These are phyloP conservation scores for Paramyrothecium sp. DNA, from an alignment of 2,329 filamentous ascomycete species.

Conservation along the genomic window DNA sequence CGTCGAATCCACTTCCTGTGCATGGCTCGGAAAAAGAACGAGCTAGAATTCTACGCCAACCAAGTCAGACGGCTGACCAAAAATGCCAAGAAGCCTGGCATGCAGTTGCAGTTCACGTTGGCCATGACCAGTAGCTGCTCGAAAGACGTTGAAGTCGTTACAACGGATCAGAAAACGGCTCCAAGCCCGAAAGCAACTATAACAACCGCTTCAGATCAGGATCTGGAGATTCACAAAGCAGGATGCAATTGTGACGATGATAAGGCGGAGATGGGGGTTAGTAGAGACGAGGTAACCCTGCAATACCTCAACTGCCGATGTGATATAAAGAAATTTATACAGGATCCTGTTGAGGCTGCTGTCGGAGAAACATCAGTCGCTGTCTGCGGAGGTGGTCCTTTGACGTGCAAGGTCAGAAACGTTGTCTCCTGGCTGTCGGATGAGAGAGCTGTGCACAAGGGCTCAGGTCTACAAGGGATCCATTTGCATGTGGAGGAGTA, in stretches of 20 bases:
- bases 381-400: slow-evolving; percentile 56
- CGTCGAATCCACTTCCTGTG: slow-evolving; percentile 53
- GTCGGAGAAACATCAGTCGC: slow-evolving; percentile 61
- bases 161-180: no score
- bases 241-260: not conserved
- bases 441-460: slow-evolving; percentile 63
- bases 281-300: slow-evolving; percentile 31
- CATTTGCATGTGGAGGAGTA: slow-evolving; percentile 61
- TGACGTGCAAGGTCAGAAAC: slow-evolving; percentile 54
- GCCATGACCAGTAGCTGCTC: not conserved
- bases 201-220: not conserved
- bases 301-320: slow-evolving; percentile 43
- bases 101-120: not conserved
- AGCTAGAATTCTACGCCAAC: slow-evolving; percentile 54
- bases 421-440: slow-evolving; percentile 55
- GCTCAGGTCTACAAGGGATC: slow-evolving; percentile 62
- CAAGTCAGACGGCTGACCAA: not conserved
- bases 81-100: not conserved
- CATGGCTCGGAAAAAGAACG: slow-evolving; percentile 48
- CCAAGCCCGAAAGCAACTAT: no score
- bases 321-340: slow-evolving; percentile 50
- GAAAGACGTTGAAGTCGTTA: no score
- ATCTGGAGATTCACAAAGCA: not conserved
- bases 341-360: slow-evolving; percentile 53
- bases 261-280: not conserved